Percentiles rank a stretch among this genome's conserved stretches.
Evolutionary conservation across 805 yeast genomes (phyloP).

Genomic region (Lachancea nothofagi): DNA sequence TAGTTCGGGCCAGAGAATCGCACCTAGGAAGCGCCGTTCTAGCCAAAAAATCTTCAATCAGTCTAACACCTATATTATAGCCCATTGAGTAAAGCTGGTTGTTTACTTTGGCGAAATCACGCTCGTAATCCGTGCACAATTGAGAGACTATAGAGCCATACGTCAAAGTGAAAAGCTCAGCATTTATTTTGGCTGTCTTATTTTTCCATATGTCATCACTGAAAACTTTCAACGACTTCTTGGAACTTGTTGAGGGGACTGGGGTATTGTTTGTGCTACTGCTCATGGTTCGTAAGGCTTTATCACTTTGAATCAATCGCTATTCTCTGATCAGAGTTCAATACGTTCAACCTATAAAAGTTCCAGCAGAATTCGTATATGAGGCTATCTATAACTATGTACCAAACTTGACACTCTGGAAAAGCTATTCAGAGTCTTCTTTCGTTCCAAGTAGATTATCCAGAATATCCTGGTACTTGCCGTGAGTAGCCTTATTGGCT

Average conservation of each 20-base stretch:
- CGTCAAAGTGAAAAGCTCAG: slow-evolving; percentile 89
- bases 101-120: slow-evolving; percentile 75
- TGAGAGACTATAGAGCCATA: slow-evolving; percentile 94
- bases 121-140: slow-evolving; percentile 73
- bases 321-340: neutral
- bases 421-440: slow-evolving; percentile 7
- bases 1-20: slow-evolving; percentile 71
- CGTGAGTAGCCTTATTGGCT: slow-evolving; percentile 78
- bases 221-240: slow-evolving; percentile 33
- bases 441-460: slow-evolving; percentile 40
- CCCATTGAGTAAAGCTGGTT: slow-evolving; percentile 89
- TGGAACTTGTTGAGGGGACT: slow-evolving; percentile 2
- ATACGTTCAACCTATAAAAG: too few species aligned
- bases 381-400: neutral
- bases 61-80: slow-evolving; percentile 82
- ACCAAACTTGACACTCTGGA: neutral
- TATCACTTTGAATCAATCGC: neutral
- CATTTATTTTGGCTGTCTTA: slow-evolving; percentile 80
- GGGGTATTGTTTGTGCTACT: neutral
- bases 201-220: slow-evolving; percentile 94
- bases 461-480: slow-evolving; percentile 60
- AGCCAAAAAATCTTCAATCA: slow-evolving; percentile 90
- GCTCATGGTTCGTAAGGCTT: slow-evolving; percentile 4
- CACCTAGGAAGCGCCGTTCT: slow-evolving; percentile 84
- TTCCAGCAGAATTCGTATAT: slow-evolving; percentile 1